Conservation (phyloP, 306 rosid species). For the Adenanthera pavonina region DNA sequence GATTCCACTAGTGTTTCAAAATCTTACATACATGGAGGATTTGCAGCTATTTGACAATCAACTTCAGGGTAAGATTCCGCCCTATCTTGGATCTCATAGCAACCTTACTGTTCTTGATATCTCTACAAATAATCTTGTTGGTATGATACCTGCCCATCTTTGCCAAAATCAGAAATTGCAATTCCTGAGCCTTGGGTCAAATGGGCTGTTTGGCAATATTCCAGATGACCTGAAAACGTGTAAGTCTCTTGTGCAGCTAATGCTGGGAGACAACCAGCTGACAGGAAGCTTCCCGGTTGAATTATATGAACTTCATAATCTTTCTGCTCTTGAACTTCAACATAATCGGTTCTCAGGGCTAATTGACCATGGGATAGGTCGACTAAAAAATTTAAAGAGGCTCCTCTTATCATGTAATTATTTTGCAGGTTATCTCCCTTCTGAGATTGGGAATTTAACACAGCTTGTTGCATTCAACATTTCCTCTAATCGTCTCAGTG, state of each 20-base stretch:
- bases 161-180: slow-evolving; percentile 59
- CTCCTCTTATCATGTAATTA: slow-evolving; percentile 67
- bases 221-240: slow-evolving; percentile 70
- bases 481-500: slow-evolving; percentile 62
- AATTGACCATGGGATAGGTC: slow-evolving; percentile 61
- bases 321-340: slow-evolving; percentile 69
- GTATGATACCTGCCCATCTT: slow-evolving; percentile 68
- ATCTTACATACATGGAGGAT: slow-evolving; percentile 63
- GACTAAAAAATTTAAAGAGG: slow-evolving; percentile 58
- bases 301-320: slow-evolving; percentile 63
- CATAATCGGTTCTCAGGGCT: slow-evolving; percentile 64
- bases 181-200: slow-evolving; percentile 79
- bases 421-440: slow-evolving; percentile 66
- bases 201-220: slow-evolving; percentile 67
- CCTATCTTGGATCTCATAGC: slow-evolving; percentile 60
- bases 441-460: slow-evolving; percentile 62
- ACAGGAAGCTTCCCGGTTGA: slow-evolving; percentile 72
- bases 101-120: slow-evolving; percentile 69
- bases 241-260: slow-evolving; percentile 72
- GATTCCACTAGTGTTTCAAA: slow-evolving; percentile 69
- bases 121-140: slow-evolving; percentile 65
- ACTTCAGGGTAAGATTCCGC: slow-evolving; percentile 77
- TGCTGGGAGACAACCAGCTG: slow-evolving; percentile 69
- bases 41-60: slow-evolving; percentile 77
- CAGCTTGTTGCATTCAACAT: slow-evolving; percentile 69